phyloP scores from a whole-genome alignment of 371 early-diverging fungal species.

The Mortierella sp. region DNA sequence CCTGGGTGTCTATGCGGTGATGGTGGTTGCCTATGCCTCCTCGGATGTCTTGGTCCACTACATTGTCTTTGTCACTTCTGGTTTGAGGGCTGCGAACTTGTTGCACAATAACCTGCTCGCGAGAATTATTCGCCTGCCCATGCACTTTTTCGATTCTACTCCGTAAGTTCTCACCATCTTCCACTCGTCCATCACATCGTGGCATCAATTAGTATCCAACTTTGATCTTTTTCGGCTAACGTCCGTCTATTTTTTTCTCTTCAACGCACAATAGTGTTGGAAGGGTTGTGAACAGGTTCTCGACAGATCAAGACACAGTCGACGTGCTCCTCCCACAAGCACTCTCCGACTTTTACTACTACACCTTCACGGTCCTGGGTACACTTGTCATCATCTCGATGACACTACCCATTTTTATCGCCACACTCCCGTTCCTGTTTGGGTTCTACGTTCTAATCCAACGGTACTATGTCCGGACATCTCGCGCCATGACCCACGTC shows the following conservation, averaged over 20 bases:
- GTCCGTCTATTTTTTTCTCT: not conserved
- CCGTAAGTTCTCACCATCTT: constrained; percentile 67
- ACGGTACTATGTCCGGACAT: constrained; percentile 67
- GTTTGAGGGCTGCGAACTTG: constrained; percentile 23
- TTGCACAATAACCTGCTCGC: constrained; percentile 15
- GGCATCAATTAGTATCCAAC: too few species aligned
- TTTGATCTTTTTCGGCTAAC: not conserved
- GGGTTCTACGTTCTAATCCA: constrained; percentile 42
- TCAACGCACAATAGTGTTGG: constrained; percentile 1
- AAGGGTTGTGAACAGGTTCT: constrained; percentile 27
- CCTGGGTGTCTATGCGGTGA: constrained; percentile 16
- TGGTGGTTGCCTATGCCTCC: not conserved
- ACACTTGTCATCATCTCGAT: constrained; percentile 23
- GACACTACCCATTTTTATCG: constrained; percentile 23
- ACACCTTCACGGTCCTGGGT: constrained; percentile 2
- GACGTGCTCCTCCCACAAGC: constrained; percentile 16
- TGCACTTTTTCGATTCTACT: constrained; percentile 61
- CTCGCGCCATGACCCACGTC: constrained; percentile 77
- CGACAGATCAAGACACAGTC: constrained; percentile 21
- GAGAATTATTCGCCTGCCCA: constrained; percentile 47
- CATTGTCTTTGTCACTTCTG: constrained; percentile 8
- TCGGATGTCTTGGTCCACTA: constrained; percentile 6
- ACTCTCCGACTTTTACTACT: constrained; percentile 11
- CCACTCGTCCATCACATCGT: not conserved
- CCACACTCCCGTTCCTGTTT: constrained; percentile 53